Evolutionary conservation across 345 rosid species (phyloP), one percentile per base, ranked within the genome.

Genomic region (Euphorbia pulcherrima): DNA sequence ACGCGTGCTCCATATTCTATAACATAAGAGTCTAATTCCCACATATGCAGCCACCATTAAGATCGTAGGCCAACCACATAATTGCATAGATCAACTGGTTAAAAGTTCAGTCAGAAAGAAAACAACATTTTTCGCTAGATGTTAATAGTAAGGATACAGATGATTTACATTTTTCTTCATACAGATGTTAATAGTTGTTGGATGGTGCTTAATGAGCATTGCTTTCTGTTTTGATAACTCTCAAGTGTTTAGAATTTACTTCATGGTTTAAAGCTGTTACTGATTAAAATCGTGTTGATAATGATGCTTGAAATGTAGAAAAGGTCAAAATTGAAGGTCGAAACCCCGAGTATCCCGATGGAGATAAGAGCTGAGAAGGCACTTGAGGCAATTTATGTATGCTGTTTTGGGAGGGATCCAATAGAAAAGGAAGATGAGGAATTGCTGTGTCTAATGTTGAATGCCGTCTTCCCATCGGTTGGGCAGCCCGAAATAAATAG

Each of bases 311-410:
- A 65, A 46, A 11, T 84, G 83, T 79, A 94, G 97, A 81, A 88
- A 83, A 85, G 99, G 68, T 83, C 87, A 17, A 94, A 94, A 76
- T 39, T 82, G 56, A 90, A 85, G 4, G 79, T 71, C 0, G 85
- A 75, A 2, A 70, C 87, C 8, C 92, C 96, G 6, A 79, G 20
- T n/a, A 84, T 94, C 35, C 88, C 91, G 0, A 88, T 90, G 97
- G 96, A 82, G 74, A 1, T 79, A 62, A 81, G 95, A 41, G 87
- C 74, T 8, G 92, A 86, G 79, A 94, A 94, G 82, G 95, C 99
- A 27, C 80, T 94, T 29, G 99, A 94, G 68, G 97, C 95, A 4
- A 83, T 89, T 26, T 85, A 90, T 33, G 78, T 85, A 17, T 89
- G 99, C 69, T 89, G 95, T 80, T 94, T 90, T n/a, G 79, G 85